Base-by-base conservation (phyloP, 306 rosid genomes). In the Rubus idaeus region DNA sequence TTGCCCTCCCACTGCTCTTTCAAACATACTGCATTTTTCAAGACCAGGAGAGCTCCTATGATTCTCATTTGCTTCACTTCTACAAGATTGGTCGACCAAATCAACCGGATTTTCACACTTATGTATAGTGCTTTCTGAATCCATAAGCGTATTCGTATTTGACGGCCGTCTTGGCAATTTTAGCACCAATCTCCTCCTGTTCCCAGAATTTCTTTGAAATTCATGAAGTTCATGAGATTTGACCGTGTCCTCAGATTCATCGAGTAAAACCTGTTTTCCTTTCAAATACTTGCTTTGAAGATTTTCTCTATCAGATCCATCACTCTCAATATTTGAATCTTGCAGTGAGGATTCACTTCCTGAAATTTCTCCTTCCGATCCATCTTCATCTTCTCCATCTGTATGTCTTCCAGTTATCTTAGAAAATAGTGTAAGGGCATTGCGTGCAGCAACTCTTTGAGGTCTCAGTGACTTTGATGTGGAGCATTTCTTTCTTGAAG, bases 371-470 rank as follows among this genome's bases (percentile, higher is more conserved):
- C 78, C 88, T 75, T 81, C 91, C 10, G 78, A 79, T 78, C 86
- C 91, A 77, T 91, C 90, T 74, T 96, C 98, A 78, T 82, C 90
- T 85, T 92, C 99, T 65, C 84, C 91, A 78, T 87, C 99, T 49
- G 90, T 82, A 78, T 89, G 88, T 16, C 89, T 84, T 67, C 97
- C 97, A 3, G 91, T 88, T 79, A 96, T 87, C 86, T 88, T 92
- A 39, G 98, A 92, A 77, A 96, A 89, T 78, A 93, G 80, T 80
- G 79, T 84, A 57, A 91, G 93, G 46, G 98, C 99, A 78, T 96
- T 92, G 74, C 91, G 93, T 49, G 99, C 99, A 49, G 99, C 98
- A 79, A 91, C 97, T 80, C 99, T 88, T 87, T 78, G 97, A 75
- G 99, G 99, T 84, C 99, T 88, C 75, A 90, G 86, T 70, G 96